Evolutionary conservation across 169 alveolate species (phyloP).

Genomic region (Eimeria brunetti): DNA sequence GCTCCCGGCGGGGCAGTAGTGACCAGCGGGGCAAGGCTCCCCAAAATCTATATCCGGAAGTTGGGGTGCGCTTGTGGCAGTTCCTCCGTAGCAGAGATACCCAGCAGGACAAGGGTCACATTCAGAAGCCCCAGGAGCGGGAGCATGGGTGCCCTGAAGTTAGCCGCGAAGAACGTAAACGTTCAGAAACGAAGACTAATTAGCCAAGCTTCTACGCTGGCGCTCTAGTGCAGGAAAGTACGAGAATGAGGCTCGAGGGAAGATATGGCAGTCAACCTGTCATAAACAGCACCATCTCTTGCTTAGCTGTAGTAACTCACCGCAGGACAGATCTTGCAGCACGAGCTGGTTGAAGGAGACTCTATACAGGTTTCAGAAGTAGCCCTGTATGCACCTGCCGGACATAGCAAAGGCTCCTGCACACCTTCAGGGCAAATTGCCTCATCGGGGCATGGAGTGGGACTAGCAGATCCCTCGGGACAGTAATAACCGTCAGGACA

Average conservation of each 20-base stretch:
- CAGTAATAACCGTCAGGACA: conserved; percentile 87
- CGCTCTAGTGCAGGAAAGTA: background rate
- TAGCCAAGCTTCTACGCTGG: background rate
- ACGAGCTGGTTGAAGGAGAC: conserved; percentile 50
- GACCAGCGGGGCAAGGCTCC: conserved; percentile 81
- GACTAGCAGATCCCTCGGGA: conserved; percentile 84
- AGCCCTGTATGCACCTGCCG: conserved; percentile 72
- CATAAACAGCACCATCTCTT: background rate
- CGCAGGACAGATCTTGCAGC: conserved; percentile 75
- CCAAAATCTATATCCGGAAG: conserved; percentile 55
- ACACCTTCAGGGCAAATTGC: conserved; percentile 60
- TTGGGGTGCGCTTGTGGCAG: conserved; percentile 60
- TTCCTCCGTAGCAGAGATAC: conserved; percentile 69
- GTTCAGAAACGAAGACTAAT: background rate
- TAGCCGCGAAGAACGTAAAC: background rate
- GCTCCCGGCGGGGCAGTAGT: conserved; percentile 79
- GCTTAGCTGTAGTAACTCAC: conserved; percentile 6
- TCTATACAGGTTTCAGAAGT: conserved; percentile 9
- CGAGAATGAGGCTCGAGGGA: background rate
- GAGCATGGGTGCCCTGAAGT: conserved; percentile 50
- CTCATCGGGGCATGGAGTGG: conserved; percentile 83
- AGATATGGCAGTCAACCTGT: background rate
- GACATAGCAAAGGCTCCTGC: conserved; percentile 62
- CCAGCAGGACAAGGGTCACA: conserved; percentile 69
- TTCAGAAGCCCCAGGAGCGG: conserved; percentile 25